Evolutionary conservation across 2,329 filamentous ascomycete genomes (phyloP), one percentile per base, ranked within the genome.

Genomic region (Neodidymelliopsis sp.): DNA sequence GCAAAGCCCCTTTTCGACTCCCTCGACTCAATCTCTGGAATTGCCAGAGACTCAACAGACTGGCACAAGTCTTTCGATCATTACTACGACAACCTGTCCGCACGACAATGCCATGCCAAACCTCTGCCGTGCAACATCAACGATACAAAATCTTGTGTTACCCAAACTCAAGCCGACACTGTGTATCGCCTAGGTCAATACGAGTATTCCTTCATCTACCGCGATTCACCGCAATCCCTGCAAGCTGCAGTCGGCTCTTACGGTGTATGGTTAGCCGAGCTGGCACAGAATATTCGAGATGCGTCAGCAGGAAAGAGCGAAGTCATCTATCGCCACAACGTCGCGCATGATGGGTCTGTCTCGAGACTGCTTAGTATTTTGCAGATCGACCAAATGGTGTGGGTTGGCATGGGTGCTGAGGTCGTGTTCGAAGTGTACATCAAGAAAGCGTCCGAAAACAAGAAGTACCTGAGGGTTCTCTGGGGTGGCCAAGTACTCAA

Each of bases 61-160:
- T 94, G 90, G 77, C 89, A 93, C 64, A 78, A 73, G 29, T 86
- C 81, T 42, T 86, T 88, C 61, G 90, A 94, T 65, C 90, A 91
- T 71, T 94, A 94, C 75, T 94, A 86, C 62, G 90, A 94, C 69
- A 94, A 91, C 63, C 80, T 94, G 1, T 91, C 88, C 0, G 86
- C 89, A 0, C 81, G 89, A 0, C 86, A 91, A 66, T 94, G 90
- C 69, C 89, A 94, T 65, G 75, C 72, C 13, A 89, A 88, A 62
- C 82, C 88, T 0, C 75, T 92, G 0, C 90, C 89, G 0, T 93
- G 89, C 74, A 83, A 81, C 54, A 69, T 55, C 43, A 79, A 79
- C 53, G 78, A 80, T 42, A 74, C 70, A 0, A 57, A 73, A 0
- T 72, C 75, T 1, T 93, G 90, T 65, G 75, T 92, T 29, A 81